Evolutionary conservation across 306 rosid genomes (phyloP).

Genomic region (Quillaja saponaria): DNA sequence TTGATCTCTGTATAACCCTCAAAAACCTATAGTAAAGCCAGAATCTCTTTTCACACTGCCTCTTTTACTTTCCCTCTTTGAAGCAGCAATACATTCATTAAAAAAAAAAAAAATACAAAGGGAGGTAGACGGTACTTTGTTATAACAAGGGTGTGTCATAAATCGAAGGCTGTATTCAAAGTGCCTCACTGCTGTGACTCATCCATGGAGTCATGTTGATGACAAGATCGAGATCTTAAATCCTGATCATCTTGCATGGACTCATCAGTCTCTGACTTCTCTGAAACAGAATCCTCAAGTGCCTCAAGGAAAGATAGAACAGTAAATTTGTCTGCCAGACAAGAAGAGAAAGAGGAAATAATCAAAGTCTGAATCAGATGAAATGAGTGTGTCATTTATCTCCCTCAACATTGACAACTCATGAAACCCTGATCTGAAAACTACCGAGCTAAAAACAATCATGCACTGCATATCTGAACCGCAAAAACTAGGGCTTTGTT

Average conservation of each 20-base stretch:
- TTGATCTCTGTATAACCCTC: too few species aligned
- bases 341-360: not conserved
- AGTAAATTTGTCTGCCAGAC: constrained; percentile 77
- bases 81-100: too few species aligned
- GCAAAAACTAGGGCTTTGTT: not conserved
- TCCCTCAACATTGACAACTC: not conserved
- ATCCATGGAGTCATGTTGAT: constrained; percentile 65
- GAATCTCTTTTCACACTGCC: too few species aligned
- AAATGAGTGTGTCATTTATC: not conserved
- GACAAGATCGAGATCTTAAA: constrained; percentile 73
- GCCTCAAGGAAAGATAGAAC: constrained; percentile 94
- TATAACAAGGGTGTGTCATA: too few species aligned
- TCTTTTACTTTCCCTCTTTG: too few species aligned
- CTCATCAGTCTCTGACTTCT: constrained; percentile 43
- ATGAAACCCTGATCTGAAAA: not conserved
- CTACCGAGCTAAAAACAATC: not conserved
- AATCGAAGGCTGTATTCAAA: constrained; percentile 9
- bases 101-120: not conserved
- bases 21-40: too few species aligned
- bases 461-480: not conserved
- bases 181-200: constrained; percentile 56
- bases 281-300: constrained; percentile 82
- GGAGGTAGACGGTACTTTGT: too few species aligned
- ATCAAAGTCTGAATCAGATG: not conserved
- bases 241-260: constrained; percentile 65